Conservation (phyloP, 768 basidiomycete genomes). For the Collybiopsis confluens region DNA sequence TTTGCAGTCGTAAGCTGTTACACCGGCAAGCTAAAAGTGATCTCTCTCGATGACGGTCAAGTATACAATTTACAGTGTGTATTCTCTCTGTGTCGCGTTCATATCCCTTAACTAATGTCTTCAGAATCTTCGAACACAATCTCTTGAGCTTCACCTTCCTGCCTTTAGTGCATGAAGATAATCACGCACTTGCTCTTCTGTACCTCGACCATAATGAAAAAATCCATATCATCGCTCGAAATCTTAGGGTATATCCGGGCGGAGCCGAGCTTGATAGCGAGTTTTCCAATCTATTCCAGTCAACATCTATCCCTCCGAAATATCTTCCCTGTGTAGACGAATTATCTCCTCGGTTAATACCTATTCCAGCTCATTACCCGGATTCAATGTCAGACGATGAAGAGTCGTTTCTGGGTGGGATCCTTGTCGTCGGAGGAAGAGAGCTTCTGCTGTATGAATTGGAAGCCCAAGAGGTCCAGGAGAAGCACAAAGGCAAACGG, state of each 20-base stretch:
- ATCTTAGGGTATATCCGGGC: conserved; percentile 41
- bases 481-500: conserved; percentile 51
- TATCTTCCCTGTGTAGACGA: conserved; percentile 40
- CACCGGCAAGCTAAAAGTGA: conserved; percentile 62
- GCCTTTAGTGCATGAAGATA: conserved; percentile 30
- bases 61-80: conserved; percentile 67
- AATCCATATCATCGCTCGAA: conserved; percentile 61
- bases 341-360: conserved; percentile 34
- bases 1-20: conserved; percentile 65
- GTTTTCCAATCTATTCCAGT: conserved; percentile 45
- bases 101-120: conserved; percentile 7
- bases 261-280: conserved; percentile 46
- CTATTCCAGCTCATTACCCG: conserved; percentile 25
- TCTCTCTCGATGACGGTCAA: conserved; percentile 51
- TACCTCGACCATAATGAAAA: conserved; percentile 59
- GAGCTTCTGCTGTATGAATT: conserved; percentile 62
- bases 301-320: conserved; percentile 49
- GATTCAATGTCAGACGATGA: conserved; percentile 23
- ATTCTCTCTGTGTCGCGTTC: not conserved
- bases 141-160: conserved; percentile 67
- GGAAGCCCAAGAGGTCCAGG: conserved; percentile 40
- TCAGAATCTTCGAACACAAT: conserved; percentile 62
- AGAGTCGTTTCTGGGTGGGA: conserved; percentile 50
- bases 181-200: conserved; percentile 60
- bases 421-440: conserved; percentile 66